Base-by-base conservation (phyloP, 1,284 basidiomycete genomes). In the Melanopsichium pennsylvanicum region DNA sequence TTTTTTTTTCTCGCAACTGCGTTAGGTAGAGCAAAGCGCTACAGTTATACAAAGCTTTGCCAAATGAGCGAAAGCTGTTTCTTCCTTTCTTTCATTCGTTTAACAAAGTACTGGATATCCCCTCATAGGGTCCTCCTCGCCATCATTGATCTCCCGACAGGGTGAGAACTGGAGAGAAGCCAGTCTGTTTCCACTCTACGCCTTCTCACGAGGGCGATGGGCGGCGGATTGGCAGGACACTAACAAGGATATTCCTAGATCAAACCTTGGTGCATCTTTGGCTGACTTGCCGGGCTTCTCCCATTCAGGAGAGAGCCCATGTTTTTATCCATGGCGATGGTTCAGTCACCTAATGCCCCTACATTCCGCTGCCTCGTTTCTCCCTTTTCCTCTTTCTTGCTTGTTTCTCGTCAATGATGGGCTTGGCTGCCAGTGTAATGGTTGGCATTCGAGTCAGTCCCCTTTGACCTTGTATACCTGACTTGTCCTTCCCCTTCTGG, bases 81-180 rank as follows among this genome's bases (percentile, higher is more conserved):
- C 52, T 58, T 57, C 39, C 50, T 38, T 50, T 68, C 57, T 57
- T 67, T 58, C n/a, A n/a, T 61, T 68, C 64, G 64, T 68, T 68
- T 68, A 68, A 68, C 64, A 68, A 61, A 61, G 58, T 61, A 68
- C 44, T 52, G 64, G 64, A 54, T 57, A 58, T 68, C 64, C 64
- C 54, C 57, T 68, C 64, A 68, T 61, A 68, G 64, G 61, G 64
- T 61, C 64, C 64, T 68, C 34, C 64, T 68, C 64, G 64, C 64
- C 64, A 68, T 68, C 50, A 45, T 51, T 42, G 25, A 68, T 68
- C 64, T 61, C 35, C 49, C 54, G 43, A 57, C 52, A 54, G 58
- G 58, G 23, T 58, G 64, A 68, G 64, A 68, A 68, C 64, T 68
- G 64, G 64, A 57, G 64, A 57, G 58, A 61, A 61, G 64, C 58